Evolutionary conservation across 2,329 filamentous ascomycete genomes (phyloP).

Genomic region (Aspergillus costaricaensis): DNA sequence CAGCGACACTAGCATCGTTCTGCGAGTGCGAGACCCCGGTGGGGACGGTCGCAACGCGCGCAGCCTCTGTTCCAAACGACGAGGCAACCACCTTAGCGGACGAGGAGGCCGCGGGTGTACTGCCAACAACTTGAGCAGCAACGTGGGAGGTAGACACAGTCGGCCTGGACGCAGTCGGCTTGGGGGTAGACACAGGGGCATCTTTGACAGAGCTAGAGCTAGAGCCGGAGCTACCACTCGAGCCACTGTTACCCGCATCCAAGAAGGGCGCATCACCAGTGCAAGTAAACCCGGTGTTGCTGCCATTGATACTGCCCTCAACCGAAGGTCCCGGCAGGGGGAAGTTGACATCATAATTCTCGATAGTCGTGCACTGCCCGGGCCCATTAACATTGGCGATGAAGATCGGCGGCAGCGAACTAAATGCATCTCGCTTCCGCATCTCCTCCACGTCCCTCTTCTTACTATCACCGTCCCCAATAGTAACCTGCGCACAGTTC

Average conservation of each 20-base stretch:
- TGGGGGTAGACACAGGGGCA: too few species aligned
- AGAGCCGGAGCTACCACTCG: neutral
- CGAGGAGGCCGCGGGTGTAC: slow-evolving; percentile 5
- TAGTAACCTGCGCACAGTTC: slow-evolving; percentile 74
- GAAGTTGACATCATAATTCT: slow-evolving; percentile 62
- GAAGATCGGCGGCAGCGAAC: slow-evolving; percentile 66
- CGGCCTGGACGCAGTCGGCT: neutral
- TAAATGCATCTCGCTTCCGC: slow-evolving; percentile 23
- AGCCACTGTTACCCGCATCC: slow-evolving; percentile 11
- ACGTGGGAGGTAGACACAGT: neutral
- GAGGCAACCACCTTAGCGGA: slow-evolving; percentile 19
- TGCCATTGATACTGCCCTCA: slow-evolving; percentile 34
- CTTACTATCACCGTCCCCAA: slow-evolving; percentile 39
- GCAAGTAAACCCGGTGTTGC: slow-evolving; percentile 36
- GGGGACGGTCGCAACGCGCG: neutral
- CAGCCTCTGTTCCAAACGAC: slow-evolving; percentile 13
- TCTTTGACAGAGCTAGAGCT: neutral
- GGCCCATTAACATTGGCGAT: slow-evolving; percentile 66
- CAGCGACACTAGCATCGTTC: neutral
- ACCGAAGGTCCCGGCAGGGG: slow-evolving; percentile 65
- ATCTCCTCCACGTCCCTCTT: slow-evolving; percentile 13
- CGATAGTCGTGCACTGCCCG: slow-evolving; percentile 57
- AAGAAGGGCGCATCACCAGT: slow-evolving; percentile 35
- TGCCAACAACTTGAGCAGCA: neutral
- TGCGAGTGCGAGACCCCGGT: neutral